These are phyloP conservation scores for Paracoccidioides lutzii DNA, from an alignment of 2,329 filamentous ascomycete species.

Conservation along the genomic window DNA sequence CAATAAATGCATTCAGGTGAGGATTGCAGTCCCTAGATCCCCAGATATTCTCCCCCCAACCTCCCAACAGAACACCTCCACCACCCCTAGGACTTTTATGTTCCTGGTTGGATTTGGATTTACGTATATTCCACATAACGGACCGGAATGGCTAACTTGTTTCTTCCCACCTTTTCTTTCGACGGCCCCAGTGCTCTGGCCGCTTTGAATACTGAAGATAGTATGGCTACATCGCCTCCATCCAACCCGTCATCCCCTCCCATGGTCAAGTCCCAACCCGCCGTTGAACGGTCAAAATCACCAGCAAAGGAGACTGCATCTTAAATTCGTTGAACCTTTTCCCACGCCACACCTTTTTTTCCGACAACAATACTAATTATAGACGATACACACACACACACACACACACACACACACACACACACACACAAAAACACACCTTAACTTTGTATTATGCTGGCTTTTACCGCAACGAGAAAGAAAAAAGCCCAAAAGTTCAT, in stretches of 20 bases:
- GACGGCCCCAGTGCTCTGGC: conserved; percentile 32
- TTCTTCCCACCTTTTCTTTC: conserved; percentile 1
- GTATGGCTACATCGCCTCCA: conserved; percentile 36
- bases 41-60: background rate
- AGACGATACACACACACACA: background rate
- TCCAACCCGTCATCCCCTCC: conserved; percentile 37
- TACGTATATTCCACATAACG: conserved; percentile 13
- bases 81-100: conserved; percentile 2
- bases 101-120: background rate
- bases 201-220: conserved; percentile 33
- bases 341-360: no score
- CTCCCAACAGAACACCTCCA: background rate
- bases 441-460: conserved; percentile 1
- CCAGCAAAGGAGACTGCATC: conserved; percentile 5
- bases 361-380: background rate
- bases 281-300: conserved; percentile 27
- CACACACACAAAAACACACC: background rate
- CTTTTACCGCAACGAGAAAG: background rate
- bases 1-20: conserved; percentile 90
- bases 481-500: background rate
- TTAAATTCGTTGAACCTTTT: background rate
- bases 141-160: conserved; percentile 6
- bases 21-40: conserved; percentile 19
- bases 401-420: background rate
- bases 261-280: conserved; percentile 35